Evolutionary conservation across 169 alveolate species (phyloP).

Genomic region (Babesia divergens): DNA sequence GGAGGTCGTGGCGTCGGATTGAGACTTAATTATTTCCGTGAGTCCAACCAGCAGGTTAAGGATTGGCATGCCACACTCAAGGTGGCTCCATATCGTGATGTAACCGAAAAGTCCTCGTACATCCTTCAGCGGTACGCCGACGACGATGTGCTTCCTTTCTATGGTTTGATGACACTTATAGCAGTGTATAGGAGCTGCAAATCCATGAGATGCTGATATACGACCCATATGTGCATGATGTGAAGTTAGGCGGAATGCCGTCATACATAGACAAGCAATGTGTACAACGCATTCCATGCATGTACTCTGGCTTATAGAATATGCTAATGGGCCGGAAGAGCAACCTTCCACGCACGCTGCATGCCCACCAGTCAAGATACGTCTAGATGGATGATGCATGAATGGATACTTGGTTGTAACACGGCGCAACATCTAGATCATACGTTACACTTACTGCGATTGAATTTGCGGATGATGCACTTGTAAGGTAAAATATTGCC

Average conservation of each 20-base stretch:
- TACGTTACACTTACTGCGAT: slow-evolving; percentile 12
- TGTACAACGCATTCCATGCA: neutral
- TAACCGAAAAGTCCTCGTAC: slow-evolving; percentile 61
- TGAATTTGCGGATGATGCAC: slow-evolving; percentile 14
- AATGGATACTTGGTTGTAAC: no score
- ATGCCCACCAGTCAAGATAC: no score
- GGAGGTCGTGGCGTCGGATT: neutral
- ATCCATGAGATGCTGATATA: neutral
- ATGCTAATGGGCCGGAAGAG: no score
- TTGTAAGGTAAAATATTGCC: neutral
- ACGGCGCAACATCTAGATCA: no score
- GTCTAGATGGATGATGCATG: no score
- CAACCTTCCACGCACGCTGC: no score
- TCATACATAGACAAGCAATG: neutral
- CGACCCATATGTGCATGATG: neutral
- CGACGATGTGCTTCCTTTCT: slow-evolving; percentile 32
- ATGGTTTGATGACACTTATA: slow-evolving; percentile 49
- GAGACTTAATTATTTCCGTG: slow-evolving; percentile 9
- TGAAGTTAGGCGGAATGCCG: neutral
- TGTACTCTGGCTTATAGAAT: no score
- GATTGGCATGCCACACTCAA: slow-evolving; percentile 58
- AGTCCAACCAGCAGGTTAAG: slow-evolving; percentile 27
- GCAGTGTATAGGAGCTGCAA: slow-evolving; percentile 50
- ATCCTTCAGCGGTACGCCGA: slow-evolving; percentile 65
- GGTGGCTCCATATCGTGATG: slow-evolving; percentile 61